Evolutionary conservation across 805 yeast species (phyloP), one percentile per base, ranked within the genome.

Genomic region (Blastobotrys peoriensis): DNA sequence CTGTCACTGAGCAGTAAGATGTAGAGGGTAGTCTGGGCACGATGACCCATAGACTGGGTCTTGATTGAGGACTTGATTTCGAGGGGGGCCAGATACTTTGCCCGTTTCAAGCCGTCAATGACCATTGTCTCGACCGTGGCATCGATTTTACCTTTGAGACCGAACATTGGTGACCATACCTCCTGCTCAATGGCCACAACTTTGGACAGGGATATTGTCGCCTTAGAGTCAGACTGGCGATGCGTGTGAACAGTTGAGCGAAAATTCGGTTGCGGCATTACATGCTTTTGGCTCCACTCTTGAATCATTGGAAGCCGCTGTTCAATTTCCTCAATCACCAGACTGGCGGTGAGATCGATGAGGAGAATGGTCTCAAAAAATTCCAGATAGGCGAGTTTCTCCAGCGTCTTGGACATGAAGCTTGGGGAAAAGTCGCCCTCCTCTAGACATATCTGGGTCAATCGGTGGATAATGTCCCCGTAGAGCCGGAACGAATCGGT

Each of bases 111-210:
- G n/a, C 75, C 74, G 1, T 53, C 51, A 10, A 60, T 57, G 5
- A 73, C 58, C 20, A 50, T 45, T 0, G 84, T 83, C 52, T 83
- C 83, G 1, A 87, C 72, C 0, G 96, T 87, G 2, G 83, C 96
- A 66, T 93, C 99, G 15, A 89, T 78, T 54, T 82, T 77, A 0
- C 99, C 99, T 53, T 86, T 78, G 5, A 93, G 64, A 0, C 99
- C 99, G 66, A 75, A 88, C 58, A 77, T 74, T 0, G 97, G 95
- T 0, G 97, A 86, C 87, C 95, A 81, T 10, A 93, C 81, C 54
- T 81, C 84, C 56, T 93, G 97, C 62, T 93, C 99, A 6, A 86
- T 77, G 57, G 86, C 96, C 27, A 86, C 67, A 5, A 88, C 75
- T 46, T 81, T 79, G 13, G 76, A 68, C 0, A 84, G 78, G 0